These are phyloP conservation scores for Adansonia madagascariensis DNA, from an alignment of 441 rosid species.

Conservation along the genomic window DNA sequence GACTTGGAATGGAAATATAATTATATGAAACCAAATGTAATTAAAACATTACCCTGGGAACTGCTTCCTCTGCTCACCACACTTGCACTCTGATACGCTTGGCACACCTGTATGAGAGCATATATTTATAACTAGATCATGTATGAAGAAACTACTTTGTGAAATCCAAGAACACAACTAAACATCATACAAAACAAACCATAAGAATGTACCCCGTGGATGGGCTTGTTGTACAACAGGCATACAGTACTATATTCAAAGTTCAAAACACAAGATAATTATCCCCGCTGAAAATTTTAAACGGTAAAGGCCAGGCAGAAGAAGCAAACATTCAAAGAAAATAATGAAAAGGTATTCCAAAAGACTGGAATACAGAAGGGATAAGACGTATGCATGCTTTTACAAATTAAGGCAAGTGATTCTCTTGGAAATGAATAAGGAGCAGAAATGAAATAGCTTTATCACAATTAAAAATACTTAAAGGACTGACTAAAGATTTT, in stretches of 20 bases:
- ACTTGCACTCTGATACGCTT: conserved; percentile 45
- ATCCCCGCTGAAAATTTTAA: conserved; percentile 5
- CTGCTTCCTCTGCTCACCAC: conserved; percentile 34
- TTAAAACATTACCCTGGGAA: conserved; percentile 49
- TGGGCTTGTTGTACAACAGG: conserved; percentile 1
- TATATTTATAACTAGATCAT: conserved; percentile 27
- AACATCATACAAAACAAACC: conserved; percentile 10
- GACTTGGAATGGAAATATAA: conserved; percentile 12
- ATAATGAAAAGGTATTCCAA: neutral
- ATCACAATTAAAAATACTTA: conserved; percentile 11
- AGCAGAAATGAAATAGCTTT: neutral
- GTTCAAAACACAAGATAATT: conserved; percentile 9
- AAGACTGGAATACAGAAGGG: neutral
- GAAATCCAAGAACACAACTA: conserved; percentile 7
- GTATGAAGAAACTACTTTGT: conserved; percentile 8
- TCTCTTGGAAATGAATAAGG: neutral
- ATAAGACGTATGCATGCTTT: neutral
- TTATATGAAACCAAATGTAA: conserved; percentile 8
- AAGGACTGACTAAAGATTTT: neutral
- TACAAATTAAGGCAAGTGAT: neutral
- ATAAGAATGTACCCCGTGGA: conserved; percentile 12
- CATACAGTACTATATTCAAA: conserved; percentile 6
- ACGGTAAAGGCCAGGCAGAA: neutral
- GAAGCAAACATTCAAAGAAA: neutral
- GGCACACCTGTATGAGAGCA: conserved; percentile 37